Evolutionary conservation across 1,139 yeast genomes (phyloP).

Genomic region (Suhomyces taliae): DNA sequence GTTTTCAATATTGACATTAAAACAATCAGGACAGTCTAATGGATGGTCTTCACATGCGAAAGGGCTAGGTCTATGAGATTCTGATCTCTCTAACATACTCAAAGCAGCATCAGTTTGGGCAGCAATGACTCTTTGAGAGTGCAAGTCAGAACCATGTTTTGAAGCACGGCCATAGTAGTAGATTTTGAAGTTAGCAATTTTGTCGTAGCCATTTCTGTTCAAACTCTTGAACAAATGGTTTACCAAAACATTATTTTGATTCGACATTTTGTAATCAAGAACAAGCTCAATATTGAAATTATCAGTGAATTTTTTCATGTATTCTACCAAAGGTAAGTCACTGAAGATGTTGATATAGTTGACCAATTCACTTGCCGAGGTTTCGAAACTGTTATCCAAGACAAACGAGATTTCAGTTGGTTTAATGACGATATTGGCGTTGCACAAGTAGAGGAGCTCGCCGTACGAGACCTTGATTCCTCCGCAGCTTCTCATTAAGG

Average conservation of each 20-base stretch:
- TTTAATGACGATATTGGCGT: conserved; percentile 17
- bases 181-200: conserved; percentile 2
- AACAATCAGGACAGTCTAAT: background rate
- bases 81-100: background rate
- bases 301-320: conserved; percentile 11
- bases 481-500: background rate
- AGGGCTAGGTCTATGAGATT: background rate
- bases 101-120: background rate
- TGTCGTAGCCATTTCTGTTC: conserved; percentile 1
- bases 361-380: background rate
- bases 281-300: conserved; percentile 15
- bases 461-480: conserved; percentile 1
- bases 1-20: conserved; percentile 1
- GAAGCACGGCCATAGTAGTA: background rate
- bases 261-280: conserved; percentile 8
- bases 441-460: conserved; percentile 18
- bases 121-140: background rate
- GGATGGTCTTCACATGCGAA: background rate
- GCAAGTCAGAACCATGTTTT: background rate
- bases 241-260: conserved; percentile 8
- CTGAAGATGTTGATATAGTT: conserved; percentile 1
- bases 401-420: conserved; percentile 22
- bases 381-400: conserved; percentile 6
- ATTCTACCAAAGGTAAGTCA: background rate
- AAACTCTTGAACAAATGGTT: conserved; percentile 11